A percentile compares a stretch with the other conserved stretches of the same genome.
Conservation (phyloP, 345 rosid genomes). For the Gossypium thurberi region DNA sequence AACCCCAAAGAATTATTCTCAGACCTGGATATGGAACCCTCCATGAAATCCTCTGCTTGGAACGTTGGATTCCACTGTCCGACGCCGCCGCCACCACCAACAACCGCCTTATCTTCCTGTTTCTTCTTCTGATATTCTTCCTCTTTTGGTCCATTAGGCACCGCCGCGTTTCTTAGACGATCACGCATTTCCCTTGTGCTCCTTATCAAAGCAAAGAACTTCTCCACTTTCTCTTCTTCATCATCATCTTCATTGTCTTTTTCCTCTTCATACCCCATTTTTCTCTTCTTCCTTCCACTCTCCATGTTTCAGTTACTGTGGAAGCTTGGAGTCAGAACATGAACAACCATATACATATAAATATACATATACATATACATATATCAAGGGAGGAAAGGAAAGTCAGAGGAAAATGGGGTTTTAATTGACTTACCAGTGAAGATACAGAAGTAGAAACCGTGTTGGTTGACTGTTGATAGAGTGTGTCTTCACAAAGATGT, state of each 20-base stretch:
- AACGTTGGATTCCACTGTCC: slow-evolving; percentile 35
- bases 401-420: neutral
- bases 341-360: neutral
- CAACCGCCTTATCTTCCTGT: slow-evolving; percentile 4
- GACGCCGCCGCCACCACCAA: neutral
- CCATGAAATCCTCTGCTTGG: slow-evolving; percentile 45
- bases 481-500: neutral
- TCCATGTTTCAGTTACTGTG: slow-evolving; percentile 20
- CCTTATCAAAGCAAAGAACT: slow-evolving; percentile 47
- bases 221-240: slow-evolving; percentile 45
- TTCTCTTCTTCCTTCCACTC: slow-evolving; percentile 34
- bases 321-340: neutral
- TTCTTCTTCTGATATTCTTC: slow-evolving; percentile 7
- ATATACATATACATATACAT: too few species aligned
- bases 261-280: slow-evolving; percentile 20
- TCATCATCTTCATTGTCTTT: slow-evolving; percentile 24
- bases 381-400: neutral
- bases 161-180: slow-evolving; percentile 8
- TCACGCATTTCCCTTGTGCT: slow-evolving; percentile 38
- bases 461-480: slow-evolving; percentile 6
- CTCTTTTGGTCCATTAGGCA: slow-evolving; percentile 3
- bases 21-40: slow-evolving; percentile 1
- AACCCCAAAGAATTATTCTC: neutral
- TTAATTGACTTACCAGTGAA: neutral
- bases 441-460: slow-evolving; percentile 5